phyloP scores from a whole-genome alignment of 768 basidiomycete genomes.

The Trametes punicea region DNA sequence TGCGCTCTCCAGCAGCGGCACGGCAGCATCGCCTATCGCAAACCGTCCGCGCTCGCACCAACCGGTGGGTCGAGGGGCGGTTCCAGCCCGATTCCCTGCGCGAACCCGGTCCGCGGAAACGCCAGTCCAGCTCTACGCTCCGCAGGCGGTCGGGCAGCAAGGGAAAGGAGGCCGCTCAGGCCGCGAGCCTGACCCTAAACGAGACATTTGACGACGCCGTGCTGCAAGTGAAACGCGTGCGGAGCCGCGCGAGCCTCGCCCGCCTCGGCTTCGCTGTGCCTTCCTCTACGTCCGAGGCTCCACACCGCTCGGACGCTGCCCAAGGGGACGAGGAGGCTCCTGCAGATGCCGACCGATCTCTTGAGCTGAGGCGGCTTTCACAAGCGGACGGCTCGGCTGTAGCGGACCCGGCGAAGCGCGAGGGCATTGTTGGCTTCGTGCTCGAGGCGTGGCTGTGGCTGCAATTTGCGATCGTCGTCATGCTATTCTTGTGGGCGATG shows the following conservation, averaged over 20 bases:
- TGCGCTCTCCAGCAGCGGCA: conserved; percentile 13
- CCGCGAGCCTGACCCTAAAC: conserved; percentile 14
- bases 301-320: neutral
- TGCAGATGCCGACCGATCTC: conserved; percentile 12
- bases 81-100: conserved; percentile 29
- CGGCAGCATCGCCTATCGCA: conserved; percentile 38
- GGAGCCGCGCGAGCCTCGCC: conserved; percentile 8
- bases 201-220: conserved; percentile 27
- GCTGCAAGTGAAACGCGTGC: conserved; percentile 21
- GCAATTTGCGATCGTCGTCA: conserved; percentile 70
- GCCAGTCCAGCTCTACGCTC: neutral
- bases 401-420: conserved; percentile 14
- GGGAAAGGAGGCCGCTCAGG: conserved; percentile 4
- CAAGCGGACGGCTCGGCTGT: conserved; percentile 1
- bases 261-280: neutral
- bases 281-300: neutral
- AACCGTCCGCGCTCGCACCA: conserved; percentile 56
- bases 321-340: neutral
- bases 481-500: conserved; percentile 80
- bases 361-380: conserved; percentile 8
- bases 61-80: conserved; percentile 56
- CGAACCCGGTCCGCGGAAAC: neutral
- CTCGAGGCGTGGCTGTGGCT: conserved; percentile 83
- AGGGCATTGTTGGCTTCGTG: conserved; percentile 42
- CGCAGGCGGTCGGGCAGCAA: conserved; percentile 1